Conservation (phyloP, 1,139 yeast species). For the Martiniozyma asiatica region DNA sequence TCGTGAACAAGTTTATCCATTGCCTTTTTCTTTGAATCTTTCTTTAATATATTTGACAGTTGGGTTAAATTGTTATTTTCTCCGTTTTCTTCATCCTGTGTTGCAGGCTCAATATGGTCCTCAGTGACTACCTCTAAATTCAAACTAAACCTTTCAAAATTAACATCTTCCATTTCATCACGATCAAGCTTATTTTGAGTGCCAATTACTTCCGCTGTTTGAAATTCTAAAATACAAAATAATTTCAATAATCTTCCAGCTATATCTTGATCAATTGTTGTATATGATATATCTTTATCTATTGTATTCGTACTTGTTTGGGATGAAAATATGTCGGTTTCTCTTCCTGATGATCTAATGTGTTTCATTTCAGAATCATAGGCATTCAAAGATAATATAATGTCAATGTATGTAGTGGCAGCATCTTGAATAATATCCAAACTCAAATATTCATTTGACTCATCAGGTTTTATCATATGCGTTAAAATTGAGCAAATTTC, state of each 20-base stretch:
- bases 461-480: too few species aligned
- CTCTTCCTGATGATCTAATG: too few species aligned
- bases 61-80: slow-evolving; percentile 1
- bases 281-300: too few species aligned
- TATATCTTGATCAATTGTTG: slow-evolving; percentile 2
- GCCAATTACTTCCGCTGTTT: slow-evolving; percentile 22
- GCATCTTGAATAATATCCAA: slow-evolving; percentile 4
- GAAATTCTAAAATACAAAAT: slow-evolving; percentile 24
- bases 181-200: slow-evolving; percentile 38
- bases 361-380: too few species aligned
- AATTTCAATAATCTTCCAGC: slow-evolving; percentile 13
- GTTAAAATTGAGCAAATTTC: too few species aligned
- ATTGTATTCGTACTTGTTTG: too few species aligned
- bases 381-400: slow-evolving; percentile 8
- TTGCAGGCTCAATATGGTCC: slow-evolving; percentile 17
- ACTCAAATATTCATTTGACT: too few species aligned
- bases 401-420: slow-evolving; percentile 5
- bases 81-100: slow-evolving; percentile 18
- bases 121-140: slow-evolving; percentile 7
- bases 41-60: too few species aligned
- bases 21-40: slow-evolving; percentile 18
- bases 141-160: slow-evolving; percentile 25
- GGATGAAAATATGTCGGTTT: too few species aligned
- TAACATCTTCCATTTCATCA: slow-evolving; percentile 46
- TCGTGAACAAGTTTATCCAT: slow-evolving; percentile 4